Conservation (phyloP, 2,329 filamentous ascomycete genomes). For the Madurella mycetomatis region DNA sequence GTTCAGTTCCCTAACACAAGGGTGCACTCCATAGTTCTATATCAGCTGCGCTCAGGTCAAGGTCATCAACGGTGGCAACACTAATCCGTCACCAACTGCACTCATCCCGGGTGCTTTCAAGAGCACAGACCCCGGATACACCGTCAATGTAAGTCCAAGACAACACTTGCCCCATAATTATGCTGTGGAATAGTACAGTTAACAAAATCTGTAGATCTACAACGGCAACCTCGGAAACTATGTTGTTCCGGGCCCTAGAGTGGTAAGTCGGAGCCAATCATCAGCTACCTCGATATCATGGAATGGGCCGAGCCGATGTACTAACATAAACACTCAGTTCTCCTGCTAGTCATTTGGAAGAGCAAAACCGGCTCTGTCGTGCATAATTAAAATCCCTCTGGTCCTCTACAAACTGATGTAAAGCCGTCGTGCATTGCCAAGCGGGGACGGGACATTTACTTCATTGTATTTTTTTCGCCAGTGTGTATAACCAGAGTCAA, state of each 20-base stretch:
- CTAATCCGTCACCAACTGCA: slow-evolving; percentile 30
- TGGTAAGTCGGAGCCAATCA: slow-evolving; percentile 6
- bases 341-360: neutral
- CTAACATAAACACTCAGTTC: neutral
- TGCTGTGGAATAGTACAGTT: neutral
- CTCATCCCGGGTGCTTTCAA: slow-evolving; percentile 41
- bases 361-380: no score
- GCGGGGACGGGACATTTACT: no score
- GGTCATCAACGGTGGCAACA: slow-evolving; percentile 38
- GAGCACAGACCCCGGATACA: slow-evolving; percentile 41
- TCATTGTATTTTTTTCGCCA: no score
- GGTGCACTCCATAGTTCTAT: slow-evolving; percentile 37
- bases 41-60: slow-evolving; percentile 44
- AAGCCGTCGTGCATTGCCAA: no score
- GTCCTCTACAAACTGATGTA: no score
- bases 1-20: neutral
- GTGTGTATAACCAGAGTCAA: no score
- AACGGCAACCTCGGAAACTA: slow-evolving; percentile 11
- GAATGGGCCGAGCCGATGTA: neutral
- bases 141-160: slow-evolving; percentile 37
- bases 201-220: slow-evolving; percentile 8
- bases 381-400: no score
- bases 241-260: slow-evolving; percentile 13
- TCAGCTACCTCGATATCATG: no score
- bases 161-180: neutral